phyloP scores from a whole-genome alignment of 257 asterid species.

The Solanum tarapatanum region DNA sequence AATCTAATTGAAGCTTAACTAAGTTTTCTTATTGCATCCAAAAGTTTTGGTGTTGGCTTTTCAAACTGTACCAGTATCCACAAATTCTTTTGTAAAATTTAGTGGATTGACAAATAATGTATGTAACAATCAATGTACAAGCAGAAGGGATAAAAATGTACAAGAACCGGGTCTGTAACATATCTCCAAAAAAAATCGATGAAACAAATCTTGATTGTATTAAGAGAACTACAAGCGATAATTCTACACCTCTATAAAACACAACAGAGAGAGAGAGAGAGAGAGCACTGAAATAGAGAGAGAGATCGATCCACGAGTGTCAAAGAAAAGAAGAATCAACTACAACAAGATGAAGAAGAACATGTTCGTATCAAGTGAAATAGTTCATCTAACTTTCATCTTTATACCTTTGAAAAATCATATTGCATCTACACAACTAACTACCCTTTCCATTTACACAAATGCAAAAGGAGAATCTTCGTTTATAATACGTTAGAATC shows the following conservation, averaged over 20 bases:
- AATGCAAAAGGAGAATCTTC: background rate
- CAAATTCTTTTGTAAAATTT: too few species aligned
- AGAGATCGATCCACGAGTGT: background rate
- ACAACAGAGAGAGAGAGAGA: background rate
- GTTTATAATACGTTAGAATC: background rate
- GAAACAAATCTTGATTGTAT: background rate
- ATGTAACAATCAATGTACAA: too few species aligned
- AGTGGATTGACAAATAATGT: too few species aligned
- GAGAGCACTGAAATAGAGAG: too few species aligned
- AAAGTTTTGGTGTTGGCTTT: too few species aligned
- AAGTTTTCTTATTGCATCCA: too few species aligned
- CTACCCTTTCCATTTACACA: background rate
- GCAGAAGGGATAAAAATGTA: too few species aligned
- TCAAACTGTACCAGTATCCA: too few species aligned
- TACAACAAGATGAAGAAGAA: too few species aligned
- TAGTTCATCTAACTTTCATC: background rate
- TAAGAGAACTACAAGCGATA: background rate
- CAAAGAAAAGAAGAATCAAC: background rate
- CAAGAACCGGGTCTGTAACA: background rate
- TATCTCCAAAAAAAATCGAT: background rate
- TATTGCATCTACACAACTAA: background rate
- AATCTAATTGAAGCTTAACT: too few species aligned
- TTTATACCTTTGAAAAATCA: background rate
- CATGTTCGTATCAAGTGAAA: background rate
- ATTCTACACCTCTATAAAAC: background rate